Evolutionary conservation across 129 eudicot genomes (phyloP), one percentile per base, ranked within the genome.

Genomic region (Helianthus tuberosus): DNA sequence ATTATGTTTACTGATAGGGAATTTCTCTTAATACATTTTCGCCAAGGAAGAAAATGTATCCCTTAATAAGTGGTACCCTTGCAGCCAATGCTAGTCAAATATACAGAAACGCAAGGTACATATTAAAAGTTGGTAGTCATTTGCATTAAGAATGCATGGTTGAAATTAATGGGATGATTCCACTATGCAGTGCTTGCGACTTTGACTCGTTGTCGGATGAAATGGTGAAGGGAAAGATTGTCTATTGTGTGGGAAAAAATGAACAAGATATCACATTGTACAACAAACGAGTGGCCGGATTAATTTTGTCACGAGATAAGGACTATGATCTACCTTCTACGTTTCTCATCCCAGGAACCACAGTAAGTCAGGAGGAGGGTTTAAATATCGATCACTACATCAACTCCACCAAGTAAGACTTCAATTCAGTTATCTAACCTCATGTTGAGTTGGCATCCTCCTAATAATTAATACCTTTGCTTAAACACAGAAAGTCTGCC

Each of bases 141-240:
- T 11, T 27, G 60, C 69, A 29, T 25, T n/a, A 29, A 35, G 47
- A 3, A 62, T 23, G 3, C 15, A 14, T 6, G 20, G 11, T 47
- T 77, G 16, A 20, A 13, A 49, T 10, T 20, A 20, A 15, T 60
- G 20, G n/a, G 53, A 66, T 60, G 20, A 12, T 9, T 78, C 49
- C 47, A 9, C 47, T 8, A 41, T 2, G 46, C 84, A 92, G 98
- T 80, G 83, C 89, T 14, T 92, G 98, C 35, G 86, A 83, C 29
- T 41, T n/a, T 0, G 94, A 73, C 11, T 77, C 87, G 11, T 67
- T 93, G 72, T 72, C 73, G 17, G 76, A 32, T 50, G 63, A 47
- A 2, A 73, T 85, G 69, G 95, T 93, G 69, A 86, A 84, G 79
- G 98, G 98, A 8, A 87, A 79, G 29, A 82, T 93, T 29, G 90